These are phyloP conservation scores for Cryptococcus amylolentus DNA, from an alignment of 1,284 basidiomycete species.

Conservation along the genomic window DNA sequence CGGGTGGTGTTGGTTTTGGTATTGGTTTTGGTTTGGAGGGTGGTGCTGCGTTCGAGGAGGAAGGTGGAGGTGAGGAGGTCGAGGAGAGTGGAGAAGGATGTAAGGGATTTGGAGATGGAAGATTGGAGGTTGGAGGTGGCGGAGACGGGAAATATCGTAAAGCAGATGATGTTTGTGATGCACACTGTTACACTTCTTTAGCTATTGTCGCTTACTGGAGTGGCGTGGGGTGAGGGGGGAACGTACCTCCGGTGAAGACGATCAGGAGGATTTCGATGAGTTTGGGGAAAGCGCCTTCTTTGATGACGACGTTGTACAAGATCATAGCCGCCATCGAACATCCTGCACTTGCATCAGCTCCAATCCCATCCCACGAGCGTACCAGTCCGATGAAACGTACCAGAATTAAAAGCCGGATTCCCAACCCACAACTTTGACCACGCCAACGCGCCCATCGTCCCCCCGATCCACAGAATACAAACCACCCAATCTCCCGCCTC, in stretches of 20 bases:
- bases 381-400: constrained; percentile 48
- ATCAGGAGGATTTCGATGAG: constrained; percentile 72
- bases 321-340: constrained; percentile 88
- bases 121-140: constrained; percentile 75
- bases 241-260: constrained; percentile 63
- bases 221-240: not conserved
- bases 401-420: constrained; percentile 88
- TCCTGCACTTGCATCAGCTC: constrained; percentile 52
- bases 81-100: constrained; percentile 80
- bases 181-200: constrained; percentile 42
- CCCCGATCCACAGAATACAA: constrained; percentile 73
- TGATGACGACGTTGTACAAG: constrained; percentile 79
- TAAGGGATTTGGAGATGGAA: constrained; percentile 77
- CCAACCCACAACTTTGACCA: constrained; percentile 76
- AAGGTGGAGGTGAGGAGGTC: constrained; percentile 76
- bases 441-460: constrained; percentile 74
- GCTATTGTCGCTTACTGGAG: not conserved
- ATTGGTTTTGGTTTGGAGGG: constrained; percentile 34
- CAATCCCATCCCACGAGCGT: too few relatives aligned
- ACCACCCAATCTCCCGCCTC: constrained; percentile 52
- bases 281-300: constrained; percentile 77
- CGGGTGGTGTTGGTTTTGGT: not conserved
- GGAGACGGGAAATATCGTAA: constrained; percentile 73
- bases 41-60: constrained; percentile 61
- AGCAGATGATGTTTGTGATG: constrained; percentile 80